A percentile compares a stretch with the other conserved stretches of the same genome.
phyloP scores from a whole-genome alignment of 2,329 filamentous ascomycete genomes.

The Diaporthe ilicicola region DNA sequence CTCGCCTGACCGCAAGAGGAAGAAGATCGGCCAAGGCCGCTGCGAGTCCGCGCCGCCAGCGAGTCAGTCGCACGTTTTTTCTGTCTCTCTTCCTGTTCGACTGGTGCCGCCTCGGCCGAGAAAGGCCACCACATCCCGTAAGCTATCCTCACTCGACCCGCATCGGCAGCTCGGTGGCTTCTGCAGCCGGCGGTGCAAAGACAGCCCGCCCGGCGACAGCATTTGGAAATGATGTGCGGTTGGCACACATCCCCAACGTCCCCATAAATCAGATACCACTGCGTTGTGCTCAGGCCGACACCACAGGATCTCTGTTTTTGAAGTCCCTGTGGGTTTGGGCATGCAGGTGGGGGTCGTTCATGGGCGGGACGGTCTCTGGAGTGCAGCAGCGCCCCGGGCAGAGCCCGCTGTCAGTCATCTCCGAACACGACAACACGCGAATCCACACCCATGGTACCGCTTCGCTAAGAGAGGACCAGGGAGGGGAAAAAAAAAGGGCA shows the following conservation, averaged over 20 bases:
- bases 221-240: no score
- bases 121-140: conserved; percentile 1
- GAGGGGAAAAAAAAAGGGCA: not conserved
- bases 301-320: no score
- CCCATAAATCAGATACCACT: no score
- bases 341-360: no score
- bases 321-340: no score
- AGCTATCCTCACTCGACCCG: not conserved
- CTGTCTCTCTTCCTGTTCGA: not conserved
- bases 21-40: conserved; percentile 19
- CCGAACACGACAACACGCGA: conserved; percentile 11
- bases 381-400: not conserved
- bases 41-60: conserved; percentile 2
- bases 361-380: not conserved
- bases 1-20: not conserved
- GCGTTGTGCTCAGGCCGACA: no score
- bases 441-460: not conserved
- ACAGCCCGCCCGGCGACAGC: not conserved
- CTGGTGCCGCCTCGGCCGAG: conserved; percentile 5
- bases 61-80: conserved; percentile 14
- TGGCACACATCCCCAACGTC: no score
- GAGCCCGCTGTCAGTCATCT: conserved; percentile 3
- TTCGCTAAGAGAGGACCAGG: not conserved
- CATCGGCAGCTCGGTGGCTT: not conserved
- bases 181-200: not conserved